Conservation (phyloP, 2,329 filamentous ascomycete genomes). For the Penicillium nordicum region DNA sequence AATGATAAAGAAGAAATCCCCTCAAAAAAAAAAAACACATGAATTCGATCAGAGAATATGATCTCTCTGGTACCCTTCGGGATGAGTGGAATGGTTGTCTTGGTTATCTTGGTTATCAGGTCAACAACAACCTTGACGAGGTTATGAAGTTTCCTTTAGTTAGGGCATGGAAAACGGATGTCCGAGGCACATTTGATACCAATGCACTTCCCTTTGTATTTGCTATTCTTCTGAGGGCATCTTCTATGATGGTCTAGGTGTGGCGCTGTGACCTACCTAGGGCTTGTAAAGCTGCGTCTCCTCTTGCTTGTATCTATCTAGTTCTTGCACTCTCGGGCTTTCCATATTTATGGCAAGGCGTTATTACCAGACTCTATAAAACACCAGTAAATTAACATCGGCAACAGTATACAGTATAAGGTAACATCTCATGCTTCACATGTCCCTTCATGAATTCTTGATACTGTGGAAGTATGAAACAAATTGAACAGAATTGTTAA, state of each 20-base stretch:
- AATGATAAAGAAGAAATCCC: constrained; percentile 13
- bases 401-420: no score
- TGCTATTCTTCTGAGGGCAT: not conserved
- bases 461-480: no score
- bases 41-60: not conserved
- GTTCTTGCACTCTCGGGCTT: not conserved
- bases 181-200: not conserved
- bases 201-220: not conserved
- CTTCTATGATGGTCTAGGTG: not conserved
- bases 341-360: not conserved
- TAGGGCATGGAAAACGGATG: not conserved
- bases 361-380: not conserved
- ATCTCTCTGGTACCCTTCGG: not conserved
- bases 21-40: not conserved
- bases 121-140: not conserved
- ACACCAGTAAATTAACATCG: no score
- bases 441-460: no score
- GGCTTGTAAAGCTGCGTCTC: not conserved
- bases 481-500: no score
- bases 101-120: not conserved
- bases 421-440: no score
- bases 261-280: not conserved
- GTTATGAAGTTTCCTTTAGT: constrained; percentile 5
- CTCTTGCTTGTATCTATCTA: not conserved
- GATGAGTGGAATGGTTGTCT: not conserved